Percentiles rank a stretch among this genome's conserved stretches.
These are phyloP conservation scores for Neurospora sp. DNA, from an alignment of 495 filamentous ascomycete genomes.

Conservation along the genomic window DNA sequence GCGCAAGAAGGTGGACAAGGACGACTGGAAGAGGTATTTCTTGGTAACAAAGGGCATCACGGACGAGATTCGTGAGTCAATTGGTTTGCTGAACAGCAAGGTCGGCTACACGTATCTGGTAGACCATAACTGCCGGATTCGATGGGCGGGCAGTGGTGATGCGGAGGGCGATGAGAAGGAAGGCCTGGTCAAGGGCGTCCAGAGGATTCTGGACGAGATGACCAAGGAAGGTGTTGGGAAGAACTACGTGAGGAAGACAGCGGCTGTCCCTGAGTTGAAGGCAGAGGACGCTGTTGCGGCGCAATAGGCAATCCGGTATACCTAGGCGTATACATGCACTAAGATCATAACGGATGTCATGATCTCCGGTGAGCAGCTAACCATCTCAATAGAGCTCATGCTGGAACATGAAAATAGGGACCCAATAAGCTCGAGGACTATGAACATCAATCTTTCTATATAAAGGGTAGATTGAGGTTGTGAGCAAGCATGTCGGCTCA, in stretches of 20 bases:
- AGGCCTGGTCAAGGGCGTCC: constrained; percentile 57
- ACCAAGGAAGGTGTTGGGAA: constrained; percentile 17
- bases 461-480: background rate
- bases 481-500: background rate
- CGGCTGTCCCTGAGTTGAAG: background rate
- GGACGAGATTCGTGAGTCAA: constrained; percentile 60
- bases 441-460: background rate
- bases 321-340: background rate
- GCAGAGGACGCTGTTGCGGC: background rate
- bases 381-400: background rate
- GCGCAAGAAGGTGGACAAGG: constrained; percentile 41
- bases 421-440: background rate
- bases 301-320: background rate
- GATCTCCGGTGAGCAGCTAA: background rate
- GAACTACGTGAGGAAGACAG: constrained; percentile 7
- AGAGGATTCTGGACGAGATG: constrained; percentile 56
- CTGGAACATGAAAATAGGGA: background rate
- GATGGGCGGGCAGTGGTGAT: constrained; percentile 87
- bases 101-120: constrained; percentile 93
- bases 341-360: background rate
- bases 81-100: constrained; percentile 76
- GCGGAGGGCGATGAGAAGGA: constrained; percentile 61
- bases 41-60: constrained; percentile 68
- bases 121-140: constrained; percentile 76
- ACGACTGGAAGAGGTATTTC: constrained; percentile 69